Percentiles rank a stretch among this genome's conserved stretches.
phyloP scores from a whole-genome alignment of 129 eudicot species.

The Centaurea solstitialis region DNA sequence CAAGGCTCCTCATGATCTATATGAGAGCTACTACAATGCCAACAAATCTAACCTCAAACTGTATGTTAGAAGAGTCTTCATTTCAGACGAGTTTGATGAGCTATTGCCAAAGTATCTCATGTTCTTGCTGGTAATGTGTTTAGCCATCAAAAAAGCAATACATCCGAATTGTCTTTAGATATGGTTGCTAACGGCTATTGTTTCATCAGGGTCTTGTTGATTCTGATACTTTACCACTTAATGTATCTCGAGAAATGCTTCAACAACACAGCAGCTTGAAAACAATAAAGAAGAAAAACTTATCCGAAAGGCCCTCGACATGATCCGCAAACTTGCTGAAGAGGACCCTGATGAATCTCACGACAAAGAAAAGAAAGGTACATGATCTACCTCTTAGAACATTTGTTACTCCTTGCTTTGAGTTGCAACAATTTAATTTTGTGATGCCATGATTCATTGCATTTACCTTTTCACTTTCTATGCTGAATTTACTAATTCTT shows the following conservation, averaged over 20 bases:
- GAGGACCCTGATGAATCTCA: slow-evolving; percentile 93
- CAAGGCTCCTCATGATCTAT: slow-evolving; percentile 92
- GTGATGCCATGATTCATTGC: neutral
- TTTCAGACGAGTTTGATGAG: slow-evolving; percentile 94
- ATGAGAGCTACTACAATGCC: slow-evolving; percentile 86
- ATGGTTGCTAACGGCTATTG: slow-evolving; percentile 19
- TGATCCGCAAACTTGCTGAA: slow-evolving; percentile 95
- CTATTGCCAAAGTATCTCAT: slow-evolving; percentile 89
- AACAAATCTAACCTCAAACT: slow-evolving; percentile 89
- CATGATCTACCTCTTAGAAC: neutral
- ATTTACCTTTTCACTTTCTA: neutral
- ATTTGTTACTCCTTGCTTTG: neutral
- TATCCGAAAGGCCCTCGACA: slow-evolving; percentile 96
- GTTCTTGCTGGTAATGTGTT: slow-evolving; percentile 74
- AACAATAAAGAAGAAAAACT: slow-evolving; percentile 94
- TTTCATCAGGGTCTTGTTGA: slow-evolving; percentile 89
- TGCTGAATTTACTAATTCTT: neutral
- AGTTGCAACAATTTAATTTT: neutral
- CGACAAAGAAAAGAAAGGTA: slow-evolving; percentile 74
- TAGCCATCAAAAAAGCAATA: neutral
- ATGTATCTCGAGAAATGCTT: slow-evolving; percentile 99
- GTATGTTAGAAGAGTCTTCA: slow-evolving; percentile 94
- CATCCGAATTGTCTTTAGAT: neutral
- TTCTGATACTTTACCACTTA: slow-evolving; percentile 91
- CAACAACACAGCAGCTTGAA: slow-evolving; percentile 96